Conservation (phyloP, 176 grass and related monocot species). For the Aegilops longissima region DNA sequence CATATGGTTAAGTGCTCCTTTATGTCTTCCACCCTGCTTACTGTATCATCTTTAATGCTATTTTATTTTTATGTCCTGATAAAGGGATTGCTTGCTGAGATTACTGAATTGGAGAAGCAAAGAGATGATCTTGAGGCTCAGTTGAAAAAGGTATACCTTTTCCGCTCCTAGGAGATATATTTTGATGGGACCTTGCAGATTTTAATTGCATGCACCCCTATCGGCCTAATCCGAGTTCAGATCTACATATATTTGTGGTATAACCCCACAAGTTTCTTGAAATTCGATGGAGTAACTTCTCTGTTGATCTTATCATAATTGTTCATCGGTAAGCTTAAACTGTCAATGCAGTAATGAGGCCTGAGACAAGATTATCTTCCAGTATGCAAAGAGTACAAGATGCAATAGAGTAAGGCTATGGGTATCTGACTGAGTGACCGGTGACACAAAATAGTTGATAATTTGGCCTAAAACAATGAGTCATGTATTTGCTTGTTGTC, state of each 20-base stretch:
- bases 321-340: constrained; percentile 1
- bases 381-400: background rate
- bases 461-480: constrained; percentile 8
- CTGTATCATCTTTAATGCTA: constrained; percentile 14
- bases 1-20: constrained; percentile 20
- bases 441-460: constrained; percentile 8
- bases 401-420: background rate
- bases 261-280: constrained; percentile 10
- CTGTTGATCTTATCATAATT: constrained; percentile 12
- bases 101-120: constrained; percentile 86
- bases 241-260: background rate
- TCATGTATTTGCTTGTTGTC: background rate
- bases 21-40: constrained; percentile 21
- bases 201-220: background rate
- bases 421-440: background rate
- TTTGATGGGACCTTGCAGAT: background rate
- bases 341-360: background rate
- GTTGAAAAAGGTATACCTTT: constrained; percentile 75
- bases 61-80: constrained; percentile 19
- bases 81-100: constrained; percentile 81
- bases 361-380: background rate
- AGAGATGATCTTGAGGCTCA: constrained; percentile 83
- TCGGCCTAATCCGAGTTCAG: constrained; percentile 6
- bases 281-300: background rate
- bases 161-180: background rate